Evolutionary conservation across 2,329 filamentous ascomycete species (phyloP), one percentile per base, ranked within the genome.

Genomic region (Neophaeococcomyces aloes): DNA sequence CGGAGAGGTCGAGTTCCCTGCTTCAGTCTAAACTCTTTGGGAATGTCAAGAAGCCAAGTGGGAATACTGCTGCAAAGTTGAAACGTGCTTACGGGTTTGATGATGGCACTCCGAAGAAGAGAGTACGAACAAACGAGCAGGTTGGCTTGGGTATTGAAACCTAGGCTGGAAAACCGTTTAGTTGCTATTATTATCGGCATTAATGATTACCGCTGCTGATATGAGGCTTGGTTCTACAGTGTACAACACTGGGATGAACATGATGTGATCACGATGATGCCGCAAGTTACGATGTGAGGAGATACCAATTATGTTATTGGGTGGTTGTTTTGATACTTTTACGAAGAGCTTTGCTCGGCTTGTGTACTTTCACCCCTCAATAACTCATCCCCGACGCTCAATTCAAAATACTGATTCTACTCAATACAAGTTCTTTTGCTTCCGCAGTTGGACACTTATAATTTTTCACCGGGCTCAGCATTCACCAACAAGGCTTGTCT

Each of bases 21-120:
- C 64, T 76, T n/a, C 79, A 83, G 58, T 71, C 70, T 30, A 81
- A 77, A 57, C 61, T 83, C 3, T 80, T 78, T 55, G 78, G 76
- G 1, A 68, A 74, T 29, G 69, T 81, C 21, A 75, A 70, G 53
- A 82, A 82, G 59, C 59, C 21, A 67, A 11, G 66, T 34, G 23
- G 67, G 33, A 57, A 65, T 43, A 64, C 46, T 31, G 57, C 62
- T 65, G 47, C 60, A 57, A 45, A 62, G 56, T 51, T 37, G 23
- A 44, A 38, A 17, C 32, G 41, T n/a, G 17, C 14, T 7, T 42
- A 35, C 18, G 41, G 33, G 6, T 61, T 58, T 50, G 59, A 59
- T 4, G 59, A 61, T 19, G 53, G 50, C 31, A 61, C 61, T 44
- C 50, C 55, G 15, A 51, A 57, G 30, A 80, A 79, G 62, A 72